Evolutionary conservation across 148 eudicot genomes (phyloP), one percentile per base, ranked within the genome.

Genomic region (Rhododendron ovatum): DNA sequence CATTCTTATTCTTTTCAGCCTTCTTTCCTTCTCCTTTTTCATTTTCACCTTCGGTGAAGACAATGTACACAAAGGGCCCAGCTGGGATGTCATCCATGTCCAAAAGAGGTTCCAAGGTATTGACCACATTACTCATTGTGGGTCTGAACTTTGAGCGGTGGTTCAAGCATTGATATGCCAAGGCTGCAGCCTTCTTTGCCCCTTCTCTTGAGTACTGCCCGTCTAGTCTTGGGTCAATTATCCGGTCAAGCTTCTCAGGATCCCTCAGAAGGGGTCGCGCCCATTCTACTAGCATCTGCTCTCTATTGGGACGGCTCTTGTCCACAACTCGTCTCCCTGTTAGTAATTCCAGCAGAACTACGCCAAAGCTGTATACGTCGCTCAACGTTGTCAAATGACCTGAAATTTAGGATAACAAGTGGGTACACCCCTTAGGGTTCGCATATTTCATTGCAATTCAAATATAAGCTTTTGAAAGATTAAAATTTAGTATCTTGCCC

Each of bases 331-430:
- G 85, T 57, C 91, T 85, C 2, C 93, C 95, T 3, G 93, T 91
- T n/a, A 93, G 77, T 5, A 93, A 84, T 75, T 93, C 95, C n/a
- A 93, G 35, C 0, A 93, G 80, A 33, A 93, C 89, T 0, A 93
- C 95, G 18, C 95, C 95, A 26, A 89, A 93, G 75, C 95, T 93
- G 86, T 93, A 93, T 0, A 93, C 93, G 67, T 93, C 95, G 53
- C 93, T 93, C 87, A 86, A 87, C 0, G 92, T 61, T 20, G 93
- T 93, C 89, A 93, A 86, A 84, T 94, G 94, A 88, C 91, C 91
- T 89, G 65, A 61, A 47, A 83, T 45, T 35, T n/a, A 20, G 2
- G 47, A 1, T 9, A 22, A 35, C 18, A 4, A 10, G 51, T 48
- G 12, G 0, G 18, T 1, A 78, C n/a, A 22, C 45, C 10, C 24